A percentile compares a stretch with the other conserved stretches of the same genome.
Conservation (phyloP, 1,139 yeast species). For the Hyphopichia fennica region DNA sequence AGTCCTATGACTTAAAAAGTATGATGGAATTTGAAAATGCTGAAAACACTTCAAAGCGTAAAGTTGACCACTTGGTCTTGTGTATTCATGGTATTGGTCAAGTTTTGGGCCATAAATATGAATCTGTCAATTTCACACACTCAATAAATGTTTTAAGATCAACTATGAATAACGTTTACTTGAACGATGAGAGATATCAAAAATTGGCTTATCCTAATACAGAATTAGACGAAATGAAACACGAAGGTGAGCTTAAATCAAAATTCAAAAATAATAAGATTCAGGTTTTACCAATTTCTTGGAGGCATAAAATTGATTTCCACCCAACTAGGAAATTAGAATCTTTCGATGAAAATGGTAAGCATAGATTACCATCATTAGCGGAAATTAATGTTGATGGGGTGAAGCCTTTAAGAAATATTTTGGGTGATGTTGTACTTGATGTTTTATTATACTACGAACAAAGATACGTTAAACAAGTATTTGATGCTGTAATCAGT, state of each 20-base stretch:
- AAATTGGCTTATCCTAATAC: slow-evolving; percentile 32
- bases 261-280: slow-evolving; percentile 51
- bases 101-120: slow-evolving; percentile 73
- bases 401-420: slow-evolving; percentile 69
- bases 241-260: slow-evolving; percentile 5
- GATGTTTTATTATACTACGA: slow-evolving; percentile 87
- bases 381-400: slow-evolving; percentile 80
- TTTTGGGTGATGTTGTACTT: slow-evolving; percentile 82
- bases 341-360: slow-evolving; percentile 27
- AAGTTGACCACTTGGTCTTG: slow-evolving; percentile 75
- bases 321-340: slow-evolving; percentile 44
- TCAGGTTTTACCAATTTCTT: slow-evolving; percentile 75
- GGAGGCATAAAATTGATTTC: slow-evolving; percentile 73
- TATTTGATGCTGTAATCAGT: slow-evolving; percentile 61
- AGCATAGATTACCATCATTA: slow-evolving; percentile 57
- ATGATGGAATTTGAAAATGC: slow-evolving; percentile 54
- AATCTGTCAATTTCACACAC: slow-evolving; percentile 83
- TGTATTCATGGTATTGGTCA: slow-evolving; percentile 97
- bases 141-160: slow-evolving; percentile 72
- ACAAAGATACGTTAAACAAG: slow-evolving; percentile 63
- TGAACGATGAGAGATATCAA: slow-evolving; percentile 43
- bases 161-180: slow-evolving; percentile 58
- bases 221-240: slow-evolving; percentile 18
- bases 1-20: slow-evolving; percentile 29
- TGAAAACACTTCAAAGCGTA: slow-evolving; percentile 41